Base-by-base conservation (phyloP, 2,329 filamentous ascomycete species). In the Magnaporthales sp. region DNA sequence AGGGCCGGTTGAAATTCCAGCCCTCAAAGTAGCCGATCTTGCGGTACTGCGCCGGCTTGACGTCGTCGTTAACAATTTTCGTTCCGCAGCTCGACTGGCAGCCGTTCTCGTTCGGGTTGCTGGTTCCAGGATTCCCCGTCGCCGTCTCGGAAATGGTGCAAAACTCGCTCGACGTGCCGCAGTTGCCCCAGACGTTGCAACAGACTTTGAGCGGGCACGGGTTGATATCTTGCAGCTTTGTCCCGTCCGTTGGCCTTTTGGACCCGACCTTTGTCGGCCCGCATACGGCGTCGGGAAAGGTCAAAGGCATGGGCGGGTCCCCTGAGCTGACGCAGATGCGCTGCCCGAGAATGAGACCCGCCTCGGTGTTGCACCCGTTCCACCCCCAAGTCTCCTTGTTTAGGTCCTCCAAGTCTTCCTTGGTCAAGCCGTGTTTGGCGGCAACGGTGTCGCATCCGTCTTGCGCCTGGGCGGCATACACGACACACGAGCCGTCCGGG, bases 11-110 rank as follows among this genome's bases (percentile, higher is more conserved):
- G 10, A 69, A 32, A 66, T 75, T 74, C 56, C 67, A 79, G 15
- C 68, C 72, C 68, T 80, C 75, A 67, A 72, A 80, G 68, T 79
- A 80, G 32, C 69, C 76, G n/a, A 80, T 26, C 30, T 26, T 67
- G 38, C 65, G 51, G 15, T 27, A 63, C 1, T 8, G n/a, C 0
- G 13, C 13, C 0, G 68, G 67, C 15, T 60, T 38, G 26, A 3
- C 13, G 54, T 54, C 54, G 29, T 61, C n/a, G 8, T 22, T 22
- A n/a, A 51, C 56, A 38, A 69, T 64, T 8, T 68, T 58, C 10
- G 76, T 72, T 4, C 78, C 80, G 10, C n/a, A n/a, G n/a, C n/a
- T n/a, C n/a, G n/a, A n/a, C n/a, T n/a, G n/a, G n/a, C n/a, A n/a
- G n/a, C n/a, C n/a, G n/a, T n/a, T n/a, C n/a, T n/a, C n/a, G n/a